Conservation (phyloP, 345 rosid species). For the Salix udensis region DNA sequence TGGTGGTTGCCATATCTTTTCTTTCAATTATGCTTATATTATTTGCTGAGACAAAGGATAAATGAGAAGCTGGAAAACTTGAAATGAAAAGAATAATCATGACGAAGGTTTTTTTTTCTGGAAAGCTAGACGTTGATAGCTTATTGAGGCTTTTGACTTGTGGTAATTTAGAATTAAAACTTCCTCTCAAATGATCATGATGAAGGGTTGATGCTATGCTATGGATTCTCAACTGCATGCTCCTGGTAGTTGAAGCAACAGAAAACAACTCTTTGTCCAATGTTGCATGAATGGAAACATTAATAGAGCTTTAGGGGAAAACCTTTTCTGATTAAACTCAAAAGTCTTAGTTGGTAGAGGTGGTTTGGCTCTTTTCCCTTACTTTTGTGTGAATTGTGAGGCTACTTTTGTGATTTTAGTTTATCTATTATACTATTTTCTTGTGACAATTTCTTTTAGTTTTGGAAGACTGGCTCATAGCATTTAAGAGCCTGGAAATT, state of each 20-base stretch:
- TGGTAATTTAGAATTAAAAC: background rate
- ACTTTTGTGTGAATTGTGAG: background rate
- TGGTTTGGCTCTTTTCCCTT: background rate
- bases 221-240: background rate
- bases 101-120: conserved; percentile 3
- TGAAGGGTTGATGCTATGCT: no score
- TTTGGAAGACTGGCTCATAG: background rate
- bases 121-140: conserved; percentile 3
- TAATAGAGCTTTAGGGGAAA: background rate
- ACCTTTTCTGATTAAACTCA: background rate
- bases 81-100: conserved; percentile 2
- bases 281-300: background rate
- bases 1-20: conserved; percentile 11
- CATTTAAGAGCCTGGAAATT: background rate
- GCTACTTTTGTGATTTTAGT: background rate
- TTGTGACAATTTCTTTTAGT: no score
- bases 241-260: background rate
- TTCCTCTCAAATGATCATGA: background rate
- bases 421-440: no score
- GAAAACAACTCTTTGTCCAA: background rate
- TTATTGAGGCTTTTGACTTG: conserved; percentile 5
- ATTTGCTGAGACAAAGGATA: background rate
- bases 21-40: conserved; percentile 6
- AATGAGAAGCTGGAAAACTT: background rate
- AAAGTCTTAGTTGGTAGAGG: background rate